A percentile compares a stretch with the other conserved stretches of the same genome.
These are phyloP conservation scores for Yamadazyma nakazawae DNA, from an alignment of 805 yeast species.

Conservation along the genomic window DNA sequence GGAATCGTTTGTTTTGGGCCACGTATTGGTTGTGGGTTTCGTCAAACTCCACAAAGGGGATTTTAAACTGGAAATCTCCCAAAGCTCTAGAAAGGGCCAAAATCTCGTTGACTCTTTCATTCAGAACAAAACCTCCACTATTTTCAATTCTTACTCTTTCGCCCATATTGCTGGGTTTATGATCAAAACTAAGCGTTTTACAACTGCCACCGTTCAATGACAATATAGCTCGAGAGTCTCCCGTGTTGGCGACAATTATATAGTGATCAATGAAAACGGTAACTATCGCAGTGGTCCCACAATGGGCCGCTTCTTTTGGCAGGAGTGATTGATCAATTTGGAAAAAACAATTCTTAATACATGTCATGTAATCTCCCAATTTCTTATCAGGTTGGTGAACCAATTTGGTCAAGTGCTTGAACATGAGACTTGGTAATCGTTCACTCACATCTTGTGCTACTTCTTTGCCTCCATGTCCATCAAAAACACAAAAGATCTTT, in stretches of 20 bases:
- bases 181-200: slow-evolving; percentile 48
- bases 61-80: slow-evolving; percentile 43
- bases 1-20: slow-evolving; percentile 18
- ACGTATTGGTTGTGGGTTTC: slow-evolving; percentile 30
- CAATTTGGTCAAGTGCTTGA: slow-evolving; percentile 21
- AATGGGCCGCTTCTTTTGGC: slow-evolving; percentile 26
- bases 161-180: slow-evolving; percentile 42
- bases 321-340: slow-evolving; percentile 32
- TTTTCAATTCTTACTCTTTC: slow-evolving; percentile 43
- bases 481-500: slow-evolving; percentile 68
- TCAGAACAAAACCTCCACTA: slow-evolving; percentile 35
- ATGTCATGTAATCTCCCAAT: slow-evolving; percentile 18
- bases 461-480: slow-evolving; percentile 77
- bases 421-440: slow-evolving; percentile 36
- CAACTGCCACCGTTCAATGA: slow-evolving; percentile 54
- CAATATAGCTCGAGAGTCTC: slow-evolving; percentile 70
- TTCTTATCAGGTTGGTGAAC: slow-evolving; percentile 3
- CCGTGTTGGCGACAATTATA: slow-evolving; percentile 65
- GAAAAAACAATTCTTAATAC: slow-evolving; percentile 34
- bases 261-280: slow-evolving; percentile 29
- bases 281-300: slow-evolving; percentile 43
- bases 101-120: slow-evolving; percentile 41
- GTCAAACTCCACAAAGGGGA: slow-evolving; percentile 31
- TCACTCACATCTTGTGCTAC: slow-evolving; percentile 54
- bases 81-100: slow-evolving; percentile 44